Base-by-base conservation (phyloP, 495 filamentous ascomycete species). In the Terfezia claveryi region DNA sequence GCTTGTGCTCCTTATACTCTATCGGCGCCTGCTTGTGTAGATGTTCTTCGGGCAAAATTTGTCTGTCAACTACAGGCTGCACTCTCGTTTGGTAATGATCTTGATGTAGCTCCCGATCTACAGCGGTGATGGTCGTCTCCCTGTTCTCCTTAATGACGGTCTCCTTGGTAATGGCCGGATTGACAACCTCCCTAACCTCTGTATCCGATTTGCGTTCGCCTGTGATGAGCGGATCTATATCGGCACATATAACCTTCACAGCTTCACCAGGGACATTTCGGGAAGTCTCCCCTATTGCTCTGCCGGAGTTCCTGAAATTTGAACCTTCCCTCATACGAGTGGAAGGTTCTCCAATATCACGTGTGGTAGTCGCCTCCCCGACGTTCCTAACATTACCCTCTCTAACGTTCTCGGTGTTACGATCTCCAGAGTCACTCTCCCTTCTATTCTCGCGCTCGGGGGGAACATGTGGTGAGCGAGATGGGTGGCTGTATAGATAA, bases 91-190 rank as follows among this genome's bases (percentile, higher is more conserved):
- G 76, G 60, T 76, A 72, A 62, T 79, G 76, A 46, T 76, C 73
- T 62, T 77, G 75, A 57, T 78, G 74, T 36, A 81, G 63, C 60
- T 82, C 80, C 46, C 76, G 73, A 59, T 83, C 73, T 55, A 81
- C 64, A 20, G 76, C 79, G 4, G 74, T 78, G 9, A 62, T 70
- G 17, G 73, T 65, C 37, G 79, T 67, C 56, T 80, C 76, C 54
- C 75, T 76, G 46, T 71, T 64, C 2, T 67, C 70, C 6, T 71
- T 71, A 23, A 59, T 50, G 54, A 80, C 62, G 8, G 68, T 70
- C 61, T 81, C 77, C 49, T 79, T 68, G 23, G 69, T 70, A 16
- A 83, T 69, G 9, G 80, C 76, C 1, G 78, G 78, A 44, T 75
- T 72, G 38, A 80, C 73, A 12, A 68, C 72, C 68, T 70, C 63